Evolutionary conservation across 176 grass and related monocot species (phyloP), one percentile per base, ranked within the genome.

Genomic region (Cymbopogon citratus): DNA sequence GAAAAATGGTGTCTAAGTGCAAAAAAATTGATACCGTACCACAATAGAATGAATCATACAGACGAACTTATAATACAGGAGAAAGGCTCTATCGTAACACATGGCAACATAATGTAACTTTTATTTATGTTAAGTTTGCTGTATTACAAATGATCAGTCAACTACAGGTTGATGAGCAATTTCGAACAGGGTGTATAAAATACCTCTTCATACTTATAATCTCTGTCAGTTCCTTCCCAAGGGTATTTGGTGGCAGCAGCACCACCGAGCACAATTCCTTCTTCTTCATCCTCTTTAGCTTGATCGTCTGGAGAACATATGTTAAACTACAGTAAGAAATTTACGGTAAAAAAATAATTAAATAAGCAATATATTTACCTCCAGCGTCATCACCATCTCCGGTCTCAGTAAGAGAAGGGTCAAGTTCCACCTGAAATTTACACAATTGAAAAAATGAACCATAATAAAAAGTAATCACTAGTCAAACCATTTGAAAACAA

Each of bases 141-240:
- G 23, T 29, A 78, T 12, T 27, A 21, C 27, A 21, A 3, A 73
- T 72, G 26, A 76, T 60, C 24, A 25, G 21, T 28, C 45, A 78
- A 78, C 35, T 62, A 67, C 2, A 86, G 7, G 38, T 39, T 57
- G 60, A 61, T 21, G 1, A 81, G 6, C 65, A 60, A 74, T 51
- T 36, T 67, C 14, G 7, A 76, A 48, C 35, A 86, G 36, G 5
- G 23, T 66, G 33, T 25, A 67, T 34, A 8, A 82, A 69, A 31
- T 87, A 98, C 97, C 89, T 99, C 93, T 14, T 99, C 97, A 79
- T 99, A 96, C 38, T 89, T 91, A 63, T 99, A 99, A 80, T 99
- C 93, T 85, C 97, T 88, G 71, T 96, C 93, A 83, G 89, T 91
- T 83, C 97, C 93, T 74, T 96, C 97, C 97, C 97, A 99, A 39